phyloP scores from a whole-genome alignment of 768 basidiomycete genomes.

The Serendipita sp. region DNA sequence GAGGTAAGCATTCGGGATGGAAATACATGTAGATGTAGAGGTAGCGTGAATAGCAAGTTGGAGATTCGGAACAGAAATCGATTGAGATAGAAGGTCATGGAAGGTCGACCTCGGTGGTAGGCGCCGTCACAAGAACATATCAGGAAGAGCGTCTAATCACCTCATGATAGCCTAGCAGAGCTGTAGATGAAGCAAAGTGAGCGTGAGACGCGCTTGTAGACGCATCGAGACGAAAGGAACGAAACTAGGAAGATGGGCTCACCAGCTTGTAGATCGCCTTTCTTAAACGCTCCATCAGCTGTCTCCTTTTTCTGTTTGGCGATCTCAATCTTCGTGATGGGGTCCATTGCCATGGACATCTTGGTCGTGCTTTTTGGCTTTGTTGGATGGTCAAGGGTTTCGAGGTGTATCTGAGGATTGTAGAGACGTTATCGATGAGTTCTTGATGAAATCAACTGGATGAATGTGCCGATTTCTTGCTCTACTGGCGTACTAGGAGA shows the following conservation, averaged over 20 bases:
- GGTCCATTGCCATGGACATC: conserved; percentile 12
- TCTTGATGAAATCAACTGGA: background rate
- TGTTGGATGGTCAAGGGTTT: no score
- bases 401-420: no score
- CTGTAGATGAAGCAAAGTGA: conserved; percentile 24
- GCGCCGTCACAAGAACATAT: background rate
- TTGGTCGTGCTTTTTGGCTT: background rate
- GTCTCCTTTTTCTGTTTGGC: conserved; percentile 53
- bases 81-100: background rate
- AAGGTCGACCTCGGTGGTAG: background rate
- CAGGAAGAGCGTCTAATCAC: conserved; percentile 25
- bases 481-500: background rate
- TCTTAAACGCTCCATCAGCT: conserved; percentile 55
- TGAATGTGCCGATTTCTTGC: background rate
- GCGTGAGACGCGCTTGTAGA: background rate
- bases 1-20: background rate
- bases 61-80: conserved; percentile 6
- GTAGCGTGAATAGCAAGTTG: background rate
- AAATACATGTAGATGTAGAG: background rate
- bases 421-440: background rate
- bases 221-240: background rate
- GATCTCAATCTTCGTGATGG: conserved; percentile 35
- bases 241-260: conserved; percentile 14
- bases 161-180: conserved; percentile 57
- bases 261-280: conserved; percentile 48